phyloP scores from a whole-genome alignment of 2,329 filamentous ascomycete species.

The Diaporthe capsici region DNA sequence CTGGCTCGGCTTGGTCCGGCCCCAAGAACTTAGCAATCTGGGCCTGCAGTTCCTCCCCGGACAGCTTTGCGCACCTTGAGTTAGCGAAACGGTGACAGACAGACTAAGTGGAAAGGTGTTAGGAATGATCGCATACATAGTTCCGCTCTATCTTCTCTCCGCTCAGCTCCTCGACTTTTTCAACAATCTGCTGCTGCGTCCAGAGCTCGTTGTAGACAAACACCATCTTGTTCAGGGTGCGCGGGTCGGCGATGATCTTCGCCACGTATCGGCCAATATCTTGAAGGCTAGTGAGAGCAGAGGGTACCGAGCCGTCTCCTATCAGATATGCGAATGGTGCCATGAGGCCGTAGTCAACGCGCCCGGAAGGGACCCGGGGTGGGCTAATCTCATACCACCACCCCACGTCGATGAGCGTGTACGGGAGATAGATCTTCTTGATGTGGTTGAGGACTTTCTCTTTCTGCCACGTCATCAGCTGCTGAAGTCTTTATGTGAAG shows the following conservation, averaged over 20 bases:
- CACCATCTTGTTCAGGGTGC: slow-evolving; percentile 68
- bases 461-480: slow-evolving; percentile 55
- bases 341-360: slow-evolving; percentile 58
- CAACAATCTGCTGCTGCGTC: slow-evolving; percentile 61
- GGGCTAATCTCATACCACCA: slow-evolving; percentile 67
- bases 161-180: slow-evolving; percentile 60
- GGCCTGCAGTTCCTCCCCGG: slow-evolving; percentile 18
- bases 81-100: background rate
- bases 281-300: slow-evolving; percentile 61
- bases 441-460: slow-evolving; percentile 65
- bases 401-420: slow-evolving; percentile 71
- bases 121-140: slow-evolving; percentile 48
- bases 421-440: slow-evolving; percentile 62
- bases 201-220: slow-evolving; percentile 62
- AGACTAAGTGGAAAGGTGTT: background rate
- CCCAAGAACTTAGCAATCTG: slow-evolving; percentile 1
- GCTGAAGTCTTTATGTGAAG: too few relatives aligned
- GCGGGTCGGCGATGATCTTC: slow-evolving; percentile 63
- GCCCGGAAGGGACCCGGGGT: slow-evolving; percentile 48
- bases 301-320: slow-evolving; percentile 60
- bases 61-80: background rate
- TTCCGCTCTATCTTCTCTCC: slow-evolving; percentile 62
- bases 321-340: slow-evolving; percentile 54
- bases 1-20: background rate
- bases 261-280: slow-evolving; percentile 68